Evolutionary conservation across 768 basidiomycete species (phyloP).

Genomic region (Lepiota venenata): DNA sequence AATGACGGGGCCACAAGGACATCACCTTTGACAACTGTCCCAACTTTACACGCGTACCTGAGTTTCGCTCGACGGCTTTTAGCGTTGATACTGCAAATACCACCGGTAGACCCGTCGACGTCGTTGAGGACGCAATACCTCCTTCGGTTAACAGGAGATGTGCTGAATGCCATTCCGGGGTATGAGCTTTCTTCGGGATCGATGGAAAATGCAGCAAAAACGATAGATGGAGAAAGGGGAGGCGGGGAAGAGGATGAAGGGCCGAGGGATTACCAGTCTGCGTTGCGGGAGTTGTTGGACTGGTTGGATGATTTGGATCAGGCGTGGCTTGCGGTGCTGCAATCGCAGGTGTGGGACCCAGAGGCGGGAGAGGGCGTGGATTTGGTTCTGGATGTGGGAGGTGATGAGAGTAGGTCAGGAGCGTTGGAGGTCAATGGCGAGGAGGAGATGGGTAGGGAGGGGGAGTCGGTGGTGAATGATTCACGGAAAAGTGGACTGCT

Average conservation of each 20-base stretch:
- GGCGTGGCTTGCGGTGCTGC: conserved; percentile 68
- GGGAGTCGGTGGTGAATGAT: neutral
- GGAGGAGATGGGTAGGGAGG: neutral
- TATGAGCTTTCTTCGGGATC: conserved; percentile 33
- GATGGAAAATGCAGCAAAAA: neutral
- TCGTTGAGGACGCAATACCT: conserved; percentile 62
- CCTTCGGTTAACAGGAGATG: conserved; percentile 70
- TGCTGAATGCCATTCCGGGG: conserved; percentile 55
- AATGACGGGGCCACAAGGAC: conserved; percentile 28
- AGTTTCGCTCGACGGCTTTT: conserved; percentile 53
- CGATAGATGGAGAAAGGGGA: neutral
- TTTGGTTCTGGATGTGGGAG: conserved; percentile 18
- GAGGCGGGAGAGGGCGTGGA: conserved; percentile 30
- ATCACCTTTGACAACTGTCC: conserved; percentile 47
- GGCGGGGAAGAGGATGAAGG: neutral
- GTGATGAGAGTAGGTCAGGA: too few relatives aligned
- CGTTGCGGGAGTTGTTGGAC: conserved; percentile 51
- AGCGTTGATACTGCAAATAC: conserved; percentile 66
- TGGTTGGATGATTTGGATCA: conserved; percentile 74
- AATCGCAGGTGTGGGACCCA: conserved; percentile 66
- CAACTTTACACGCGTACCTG: conserved; percentile 60
- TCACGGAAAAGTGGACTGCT: neutral
- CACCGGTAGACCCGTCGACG: conserved; percentile 69
- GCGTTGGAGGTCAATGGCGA: neutral
- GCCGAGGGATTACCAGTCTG: conserved; percentile 6